Percentiles rank a stretch among this genome's conserved stretches.
phyloP scores from a whole-genome alignment of 148 eudicot species.

The Rhododendron vialii region DNA sequence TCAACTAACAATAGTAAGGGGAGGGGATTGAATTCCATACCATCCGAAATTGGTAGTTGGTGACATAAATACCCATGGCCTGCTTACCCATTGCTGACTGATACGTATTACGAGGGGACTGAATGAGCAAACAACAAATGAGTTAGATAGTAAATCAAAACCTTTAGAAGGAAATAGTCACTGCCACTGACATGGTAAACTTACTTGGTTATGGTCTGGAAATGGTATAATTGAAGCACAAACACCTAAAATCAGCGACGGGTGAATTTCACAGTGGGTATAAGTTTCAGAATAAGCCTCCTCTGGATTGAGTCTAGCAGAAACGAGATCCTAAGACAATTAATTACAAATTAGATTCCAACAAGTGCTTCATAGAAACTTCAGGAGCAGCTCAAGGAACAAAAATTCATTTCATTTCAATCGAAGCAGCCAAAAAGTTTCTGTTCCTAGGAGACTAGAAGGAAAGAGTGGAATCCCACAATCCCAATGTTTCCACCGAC shows the following conservation, averaged over 20 bases:
- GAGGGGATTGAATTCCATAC: slow-evolving; percentile 27
- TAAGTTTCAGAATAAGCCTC: slow-evolving; percentile 94
- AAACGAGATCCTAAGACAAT: slow-evolving; percentile 68
- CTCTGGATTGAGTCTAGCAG: slow-evolving; percentile 72
- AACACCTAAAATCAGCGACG: slow-evolving; percentile 92
- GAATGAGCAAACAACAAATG: slow-evolving; percentile 18
- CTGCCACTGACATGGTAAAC: not conserved
- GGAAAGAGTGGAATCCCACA: not conserved
- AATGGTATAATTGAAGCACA: slow-evolving; percentile 99
- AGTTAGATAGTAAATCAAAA: slow-evolving; percentile 2
- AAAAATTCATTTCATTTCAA: not conserved
- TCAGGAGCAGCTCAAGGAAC: not conserved
- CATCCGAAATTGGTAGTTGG: slow-evolving; percentile 97
- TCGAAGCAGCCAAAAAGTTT: not conserved
- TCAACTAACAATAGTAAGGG: not conserved
- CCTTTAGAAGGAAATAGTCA: not conserved
- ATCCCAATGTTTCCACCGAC: not conserved
- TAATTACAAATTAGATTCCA: not conserved
- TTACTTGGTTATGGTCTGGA: slow-evolving; percentile 96
- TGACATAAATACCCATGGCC: slow-evolving; percentile 99
- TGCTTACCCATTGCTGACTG: slow-evolving; percentile 99
- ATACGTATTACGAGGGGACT: slow-evolving; percentile 99
- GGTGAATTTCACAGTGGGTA: slow-evolving; percentile 98
- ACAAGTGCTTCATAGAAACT: not conserved
- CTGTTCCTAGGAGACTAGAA: not conserved